Base-by-base conservation (phyloP, 108 stramenopile species). In the Discostella pseudostelligera region DNA sequence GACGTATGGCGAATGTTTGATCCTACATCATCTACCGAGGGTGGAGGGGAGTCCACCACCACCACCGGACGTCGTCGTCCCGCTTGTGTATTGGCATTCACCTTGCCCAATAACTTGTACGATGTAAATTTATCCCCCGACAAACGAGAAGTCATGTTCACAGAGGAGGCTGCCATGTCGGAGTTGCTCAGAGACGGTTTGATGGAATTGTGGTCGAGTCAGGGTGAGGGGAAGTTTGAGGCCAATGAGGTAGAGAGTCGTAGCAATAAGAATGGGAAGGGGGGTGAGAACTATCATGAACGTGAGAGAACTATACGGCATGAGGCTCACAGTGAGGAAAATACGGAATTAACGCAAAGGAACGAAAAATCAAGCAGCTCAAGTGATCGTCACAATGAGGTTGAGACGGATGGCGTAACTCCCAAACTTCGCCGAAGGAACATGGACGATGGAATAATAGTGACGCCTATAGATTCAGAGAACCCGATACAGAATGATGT, bases 61-160 rank as follows among this genome's bases (percentile, higher is more conserved):
- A 40, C 20, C 39, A 43, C 43, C 1, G 48, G 60, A 6, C 57
- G 76, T 19, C 81, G 83, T 26, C 88, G 91, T 21, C 97, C 97
- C 11, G 97, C 96, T 1, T 87, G 90, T 59, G 79, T 98, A 0
- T 61, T 98, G 29, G 63, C 72, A 64, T 81, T 98, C 26, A 75
- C 74, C 5, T 50, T 97, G 1, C 97, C 97, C 6, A 83, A 89
- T 32, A 59, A 84, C 12, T 67, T 79, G 14, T 97, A 89, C 66
- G 99, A 99, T 70, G 88, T 97, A 53, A 99, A 99, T 68, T 55
- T 98, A 42, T 87, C 95, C 10, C 97, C 97, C 0, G 96, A 99
- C 82, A 99, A 99, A 68, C 82, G 97, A 26, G 83, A 96, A 54
- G 94, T 98, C 13, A 72, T 97, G 53, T 70, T 99, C 28, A 81